Percentiles rank a stretch among this genome's conserved stretches.
Evolutionary conservation across 768 basidiomycete species (phyloP).

Genomic region (Psilocybe azurescens): DNA sequence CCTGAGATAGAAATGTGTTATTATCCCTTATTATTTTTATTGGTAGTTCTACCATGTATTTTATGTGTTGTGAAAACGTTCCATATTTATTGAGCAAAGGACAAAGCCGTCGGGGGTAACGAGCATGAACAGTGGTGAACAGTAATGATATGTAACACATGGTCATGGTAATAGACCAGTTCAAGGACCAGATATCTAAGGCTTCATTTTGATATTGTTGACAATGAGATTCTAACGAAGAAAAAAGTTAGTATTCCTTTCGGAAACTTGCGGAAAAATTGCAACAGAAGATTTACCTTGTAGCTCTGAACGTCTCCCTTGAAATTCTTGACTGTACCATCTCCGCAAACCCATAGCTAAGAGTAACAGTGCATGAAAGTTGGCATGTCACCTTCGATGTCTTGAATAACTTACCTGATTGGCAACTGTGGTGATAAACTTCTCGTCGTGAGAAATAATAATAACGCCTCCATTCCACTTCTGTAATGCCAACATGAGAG

Average conservation of each 20-base stretch:
- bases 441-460: constrained; percentile 93
- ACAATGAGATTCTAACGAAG: constrained; percentile 70
- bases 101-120: no score
- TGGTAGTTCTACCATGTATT: no score
- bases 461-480: constrained; percentile 93
- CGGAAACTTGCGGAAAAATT: neutral
- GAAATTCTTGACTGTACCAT: constrained; percentile 82
- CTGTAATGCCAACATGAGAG: constrained; percentile 82
- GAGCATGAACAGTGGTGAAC: no score
- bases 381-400: constrained; percentile 5
- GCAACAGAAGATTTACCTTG: constrained; percentile 64
- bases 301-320: constrained; percentile 90
- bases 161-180: no score
- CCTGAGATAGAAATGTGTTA: no score
- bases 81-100: no score
- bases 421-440: constrained; percentile 91
- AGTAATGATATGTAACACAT: no score
- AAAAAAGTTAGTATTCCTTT: neutral
- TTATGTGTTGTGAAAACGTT: no score
- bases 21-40: no score
- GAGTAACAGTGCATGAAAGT: neutral
- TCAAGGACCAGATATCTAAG: constrained; percentile 23
- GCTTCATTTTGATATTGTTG: constrained; percentile 67
- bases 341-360: constrained; percentile 93
- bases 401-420: constrained; percentile 61